Conservation (phyloP, 495 filamentous ascomycete genomes). For the Xylaria palmicola region DNA sequence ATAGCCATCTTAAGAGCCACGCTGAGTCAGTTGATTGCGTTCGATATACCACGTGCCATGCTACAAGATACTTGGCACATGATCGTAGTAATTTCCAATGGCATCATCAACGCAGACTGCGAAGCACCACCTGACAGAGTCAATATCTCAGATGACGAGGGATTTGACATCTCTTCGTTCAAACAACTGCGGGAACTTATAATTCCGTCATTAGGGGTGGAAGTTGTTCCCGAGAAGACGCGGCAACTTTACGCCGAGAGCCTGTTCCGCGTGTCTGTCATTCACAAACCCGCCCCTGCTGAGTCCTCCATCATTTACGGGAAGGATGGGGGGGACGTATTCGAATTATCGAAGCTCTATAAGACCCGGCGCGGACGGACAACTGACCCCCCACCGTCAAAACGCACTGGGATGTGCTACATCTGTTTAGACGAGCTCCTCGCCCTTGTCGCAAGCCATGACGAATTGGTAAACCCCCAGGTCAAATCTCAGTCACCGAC, state of each 20-base stretch:
- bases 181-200: conserved; percentile 65
- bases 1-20: conserved; percentile 67
- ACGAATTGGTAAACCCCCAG: conserved; percentile 31
- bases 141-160: conserved; percentile 60
- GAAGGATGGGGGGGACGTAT: conserved; percentile 21
- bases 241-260: conserved; percentile 69
- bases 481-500: conserved; percentile 31
- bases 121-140: conserved; percentile 37
- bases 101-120: conserved; percentile 59
- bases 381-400: conserved; percentile 61
- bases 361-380: conserved; percentile 67
- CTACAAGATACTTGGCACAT: conserved; percentile 56
- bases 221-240: conserved; percentile 62
- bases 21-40: conserved; percentile 59
- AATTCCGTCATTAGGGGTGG: conserved; percentile 67
- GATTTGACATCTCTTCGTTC: conserved; percentile 79
- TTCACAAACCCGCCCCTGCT: conserved; percentile 65
- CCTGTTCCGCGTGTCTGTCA: conserved; percentile 81
- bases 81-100: conserved; percentile 58
- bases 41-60: conserved; percentile 49
- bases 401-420: conserved; percentile 72
- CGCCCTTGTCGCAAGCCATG: conserved; percentile 58
- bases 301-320: conserved; percentile 56
- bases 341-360: conserved; percentile 61
- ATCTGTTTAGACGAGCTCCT: conserved; percentile 80